A percentile compares a stretch with the other conserved stretches of the same genome.
Evolutionary conservation across 2,329 filamentous ascomycete genomes (phyloP).

Genomic region (Didymella keratinophila): DNA sequence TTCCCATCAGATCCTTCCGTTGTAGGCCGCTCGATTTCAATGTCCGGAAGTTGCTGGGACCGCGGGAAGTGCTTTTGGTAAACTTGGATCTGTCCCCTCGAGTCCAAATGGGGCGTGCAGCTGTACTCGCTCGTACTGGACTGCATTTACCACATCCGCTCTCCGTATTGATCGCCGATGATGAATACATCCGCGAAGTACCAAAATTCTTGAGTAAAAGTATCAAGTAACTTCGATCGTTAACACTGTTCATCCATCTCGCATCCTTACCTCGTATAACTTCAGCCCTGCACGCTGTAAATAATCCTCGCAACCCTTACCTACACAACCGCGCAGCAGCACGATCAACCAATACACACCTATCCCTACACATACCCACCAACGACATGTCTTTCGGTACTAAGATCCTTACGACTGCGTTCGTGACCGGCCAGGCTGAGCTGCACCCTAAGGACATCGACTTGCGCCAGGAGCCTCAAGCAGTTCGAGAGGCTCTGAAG

Average conservation of each 20-base stretch:
- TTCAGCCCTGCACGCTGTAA: not conserved
- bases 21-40: not conserved
- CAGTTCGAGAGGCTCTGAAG: not conserved
- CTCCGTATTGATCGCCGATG: not conserved
- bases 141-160: not conserved
- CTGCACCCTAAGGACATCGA: not conserved
- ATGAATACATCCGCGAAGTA: not conserved
- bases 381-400: not conserved
- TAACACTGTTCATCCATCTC: not conserved
- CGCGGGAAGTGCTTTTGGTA: too few relatives aligned
- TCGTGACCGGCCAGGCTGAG: not conserved
- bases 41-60: too few relatives aligned
- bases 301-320: not conserved
- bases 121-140: too few relatives aligned
- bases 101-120: too few relatives aligned
- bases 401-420: not conserved
- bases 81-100: too few relatives aligned
- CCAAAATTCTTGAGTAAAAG: not conserved
- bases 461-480: not conserved
- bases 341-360: not conserved
- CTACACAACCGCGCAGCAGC: not conserved
- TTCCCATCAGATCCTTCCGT: not conserved
- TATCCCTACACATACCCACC: not conserved
- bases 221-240: not conserved
- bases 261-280: not conserved